Conservation (phyloP, 305 asterid species). For the Striga hermonthica region DNA sequence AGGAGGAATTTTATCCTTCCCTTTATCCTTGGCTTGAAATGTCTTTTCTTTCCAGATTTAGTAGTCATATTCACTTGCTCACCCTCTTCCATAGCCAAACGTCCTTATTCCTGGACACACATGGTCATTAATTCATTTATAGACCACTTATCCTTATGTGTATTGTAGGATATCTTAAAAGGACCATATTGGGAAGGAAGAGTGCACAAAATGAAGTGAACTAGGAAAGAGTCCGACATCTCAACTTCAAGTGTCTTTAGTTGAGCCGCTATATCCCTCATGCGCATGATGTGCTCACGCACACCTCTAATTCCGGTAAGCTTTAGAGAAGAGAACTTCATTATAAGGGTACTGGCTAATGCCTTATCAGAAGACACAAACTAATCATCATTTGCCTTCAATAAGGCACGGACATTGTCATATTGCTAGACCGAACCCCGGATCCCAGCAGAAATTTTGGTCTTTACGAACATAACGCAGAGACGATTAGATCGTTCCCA, state of each 20-base stretch:
- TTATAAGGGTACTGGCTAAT: background rate
- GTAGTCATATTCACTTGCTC: background rate
- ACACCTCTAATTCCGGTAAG: background rate
- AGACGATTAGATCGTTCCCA: constrained; percentile 8
- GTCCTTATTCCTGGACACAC: background rate
- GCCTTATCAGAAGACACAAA: background rate
- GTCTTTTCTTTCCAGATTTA: constrained; percentile 6
- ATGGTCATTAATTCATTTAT: background rate
- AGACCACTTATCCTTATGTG: background rate
- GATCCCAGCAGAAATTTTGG: background rate
- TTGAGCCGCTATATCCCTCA: background rate
- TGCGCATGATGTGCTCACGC: background rate
- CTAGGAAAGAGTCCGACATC: background rate
- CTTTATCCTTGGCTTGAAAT: background rate
- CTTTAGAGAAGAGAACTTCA: background rate
- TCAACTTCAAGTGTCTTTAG: background rate
- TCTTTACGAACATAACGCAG: constrained; percentile 4
- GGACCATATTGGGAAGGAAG: background rate
- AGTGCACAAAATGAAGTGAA: background rate
- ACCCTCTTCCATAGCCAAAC: background rate
- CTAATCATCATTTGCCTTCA: background rate
- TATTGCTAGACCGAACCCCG: background rate
- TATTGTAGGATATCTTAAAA: background rate
- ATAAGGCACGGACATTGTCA: background rate
- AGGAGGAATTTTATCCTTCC: background rate